phyloP scores from a whole-genome alignment of 805 yeast species.

The Ogataea kodamae region DNA sequence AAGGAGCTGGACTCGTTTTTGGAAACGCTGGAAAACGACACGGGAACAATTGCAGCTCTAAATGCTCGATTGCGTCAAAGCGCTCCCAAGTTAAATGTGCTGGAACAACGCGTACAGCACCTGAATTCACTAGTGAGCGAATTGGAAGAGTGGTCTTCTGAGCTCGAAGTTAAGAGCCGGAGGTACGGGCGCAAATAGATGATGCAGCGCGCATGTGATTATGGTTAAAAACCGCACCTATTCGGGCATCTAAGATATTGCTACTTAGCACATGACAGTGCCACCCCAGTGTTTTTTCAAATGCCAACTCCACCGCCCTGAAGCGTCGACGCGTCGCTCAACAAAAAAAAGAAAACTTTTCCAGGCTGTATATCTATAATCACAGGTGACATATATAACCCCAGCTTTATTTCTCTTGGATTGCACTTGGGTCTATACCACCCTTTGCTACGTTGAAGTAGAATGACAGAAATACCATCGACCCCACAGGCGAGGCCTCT shows the following conservation, averaged over 20 bases:
- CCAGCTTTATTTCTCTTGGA: constrained; percentile 4
- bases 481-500: constrained; percentile 12
- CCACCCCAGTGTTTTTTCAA: constrained; percentile 1
- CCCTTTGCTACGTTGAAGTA: constrained; percentile 1
- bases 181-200: constrained; percentile 9
- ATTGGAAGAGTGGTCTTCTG: constrained; percentile 59
- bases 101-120: constrained; percentile 37
- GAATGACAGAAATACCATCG: too few species aligned
- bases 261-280: not conserved
- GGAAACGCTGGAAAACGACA: constrained; percentile 22
- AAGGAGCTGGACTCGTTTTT: constrained; percentile 43
- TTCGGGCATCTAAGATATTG: not conserved
- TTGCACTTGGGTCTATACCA: not conserved
- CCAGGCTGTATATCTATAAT: constrained; percentile 4
- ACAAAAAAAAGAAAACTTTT: constrained; percentile 15
- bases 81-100: constrained; percentile 20
- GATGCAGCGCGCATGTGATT: constrained; percentile 9
- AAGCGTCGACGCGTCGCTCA: constrained; percentile 10
- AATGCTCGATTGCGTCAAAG: constrained; percentile 7
- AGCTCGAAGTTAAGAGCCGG: constrained; percentile 43
- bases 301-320: constrained; percentile 10
- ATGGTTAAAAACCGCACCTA: not conserved
- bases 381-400: constrained; percentile 6
- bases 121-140: constrained; percentile 50
- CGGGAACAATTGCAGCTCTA: constrained; percentile 10